Evolutionary conservation across 2,329 filamentous ascomycete genomes (phyloP), one percentile per base, ranked within the genome.

Genomic region (Diplodia mutila): DNA sequence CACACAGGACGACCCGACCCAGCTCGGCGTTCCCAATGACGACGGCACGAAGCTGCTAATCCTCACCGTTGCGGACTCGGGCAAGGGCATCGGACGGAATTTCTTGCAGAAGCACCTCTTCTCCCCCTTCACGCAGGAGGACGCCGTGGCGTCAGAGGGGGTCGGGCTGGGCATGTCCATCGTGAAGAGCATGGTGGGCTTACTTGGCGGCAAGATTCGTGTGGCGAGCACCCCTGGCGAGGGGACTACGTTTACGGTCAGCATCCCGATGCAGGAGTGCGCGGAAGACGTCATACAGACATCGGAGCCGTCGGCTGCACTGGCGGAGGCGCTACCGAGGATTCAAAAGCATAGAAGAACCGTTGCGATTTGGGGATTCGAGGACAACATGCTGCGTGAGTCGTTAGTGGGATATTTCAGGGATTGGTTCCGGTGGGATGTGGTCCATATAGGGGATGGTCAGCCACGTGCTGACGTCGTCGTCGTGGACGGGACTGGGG

Each of bases 111-210:
- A 75, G 42, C 73, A 75, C 49, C 69, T 80, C 0, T 80, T 77
- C 68, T 75, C 76, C 39, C 79, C 78, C 1, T 80, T 80, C 61
- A 76, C 77, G 0, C 78, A 80, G 66, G 78, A 80, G 51, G 76
- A 80, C 21, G 74, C 77, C 21, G 75, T 73, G n/a, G 75, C 78
- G 32, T 51, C 52, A 6, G 53, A 66, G 9, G 78, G 78, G 12
- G 79, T 77, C 7, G 78, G 78, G 5, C 71, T 80, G 2, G 78
- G 78, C 21, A 71, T 80, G n/a, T 76, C 73, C 27, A 79, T 80
- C 29, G 78, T 79, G 42, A 77, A 77, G 65, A 76, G 77, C 67
- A 76, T 80, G 54, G 75, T 80, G 4, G 74, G 76, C 39, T 75
- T 76, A 16, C 61, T 80, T 8, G 75, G 75, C 21, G 78, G 78